A percentile compares a stretch with the other conserved stretches of the same genome.
Evolutionary conservation across 179 eudicot genomes (phyloP).

Genomic region (Amaranthus tricolor): DNA sequence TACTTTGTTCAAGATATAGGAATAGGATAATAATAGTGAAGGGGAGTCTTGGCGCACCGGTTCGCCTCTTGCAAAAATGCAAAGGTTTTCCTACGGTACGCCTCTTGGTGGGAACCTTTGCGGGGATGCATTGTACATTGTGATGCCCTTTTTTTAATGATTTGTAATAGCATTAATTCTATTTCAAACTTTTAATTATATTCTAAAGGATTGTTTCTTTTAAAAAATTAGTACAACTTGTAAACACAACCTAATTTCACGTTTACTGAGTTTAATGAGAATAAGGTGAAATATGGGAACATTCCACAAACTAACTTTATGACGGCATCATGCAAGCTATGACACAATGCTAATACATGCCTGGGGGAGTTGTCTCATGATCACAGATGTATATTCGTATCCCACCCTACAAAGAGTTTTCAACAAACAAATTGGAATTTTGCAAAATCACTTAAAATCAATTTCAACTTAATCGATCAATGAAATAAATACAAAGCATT

Average conservation of each 20-base stretch:
- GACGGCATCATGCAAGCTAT: not conserved
- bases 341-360: constrained; percentile 27
- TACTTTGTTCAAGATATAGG: no score
- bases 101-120: no score
- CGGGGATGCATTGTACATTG: not conserved
- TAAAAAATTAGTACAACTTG: no score
- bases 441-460: not conserved
- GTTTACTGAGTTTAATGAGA: not conserved
- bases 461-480: not conserved
- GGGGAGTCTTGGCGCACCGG: no score
- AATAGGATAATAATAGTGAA: no score
- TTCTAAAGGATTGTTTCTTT: no score
- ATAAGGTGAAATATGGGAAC: not conserved
- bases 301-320: not conserved
- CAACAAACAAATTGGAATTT: not conserved
- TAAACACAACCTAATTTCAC: no score
- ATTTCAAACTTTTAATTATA: not conserved
- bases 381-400: constrained; percentile 72
- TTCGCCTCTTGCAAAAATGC: no score
- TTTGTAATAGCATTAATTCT: not conserved
- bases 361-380: constrained; percentile 82
- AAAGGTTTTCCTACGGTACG: no score
- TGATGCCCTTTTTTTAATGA: not conserved
- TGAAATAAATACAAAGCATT: not conserved
- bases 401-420: constrained; percentile 55